These are phyloP conservation scores for Alternaria sp. DNA, from an alignment of 2,329 filamentous ascomycete species.

Conservation along the genomic window DNA sequence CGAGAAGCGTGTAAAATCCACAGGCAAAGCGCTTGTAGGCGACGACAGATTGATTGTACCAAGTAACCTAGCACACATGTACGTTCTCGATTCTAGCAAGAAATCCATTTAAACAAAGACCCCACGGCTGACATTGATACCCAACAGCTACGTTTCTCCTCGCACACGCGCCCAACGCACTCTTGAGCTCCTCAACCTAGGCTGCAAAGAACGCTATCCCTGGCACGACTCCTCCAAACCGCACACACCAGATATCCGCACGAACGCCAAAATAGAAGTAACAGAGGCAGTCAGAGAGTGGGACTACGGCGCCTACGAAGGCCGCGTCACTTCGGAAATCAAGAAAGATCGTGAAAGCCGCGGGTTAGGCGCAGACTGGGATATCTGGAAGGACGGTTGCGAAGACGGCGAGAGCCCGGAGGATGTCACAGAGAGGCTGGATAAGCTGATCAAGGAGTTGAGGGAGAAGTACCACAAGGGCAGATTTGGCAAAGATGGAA, in stretches of 20 bases:
- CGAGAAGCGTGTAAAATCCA: constrained; percentile 63
- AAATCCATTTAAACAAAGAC: not conserved
- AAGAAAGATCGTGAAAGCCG: constrained; percentile 54
- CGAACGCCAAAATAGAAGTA: constrained; percentile 56
- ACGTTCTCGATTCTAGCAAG: constrained; percentile 38
- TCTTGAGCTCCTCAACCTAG: constrained; percentile 85
- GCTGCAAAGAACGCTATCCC: constrained; percentile 72
- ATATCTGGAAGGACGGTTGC: constrained; percentile 88
- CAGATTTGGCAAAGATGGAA: constrained; percentile 65
- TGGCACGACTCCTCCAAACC: constrained; percentile 61
- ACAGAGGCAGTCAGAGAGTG: constrained; percentile 66
- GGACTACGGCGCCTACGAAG: constrained; percentile 72
- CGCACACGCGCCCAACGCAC: constrained; percentile 85
- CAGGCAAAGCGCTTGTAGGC: constrained; percentile 84
- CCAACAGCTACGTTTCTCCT: constrained; percentile 80
- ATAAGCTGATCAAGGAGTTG: constrained; percentile 79
- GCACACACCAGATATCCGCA: constrained; percentile 37
- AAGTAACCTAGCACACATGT: constrained; percentile 83
- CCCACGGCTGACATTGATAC: not conserved
- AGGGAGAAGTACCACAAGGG: constrained; percentile 58
- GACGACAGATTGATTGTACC: constrained; percentile 86
- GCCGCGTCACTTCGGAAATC: constrained; percentile 63
- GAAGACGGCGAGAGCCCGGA: constrained; percentile 81
- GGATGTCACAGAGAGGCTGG: constrained; percentile 76
- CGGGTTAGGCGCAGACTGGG: constrained; percentile 71